Percentiles rank a stretch among this genome's conserved stretches.
Evolutionary conservation across 192 early-diverging fungal genomes (phyloP).

Genomic region (Coemansia asiatica): DNA sequence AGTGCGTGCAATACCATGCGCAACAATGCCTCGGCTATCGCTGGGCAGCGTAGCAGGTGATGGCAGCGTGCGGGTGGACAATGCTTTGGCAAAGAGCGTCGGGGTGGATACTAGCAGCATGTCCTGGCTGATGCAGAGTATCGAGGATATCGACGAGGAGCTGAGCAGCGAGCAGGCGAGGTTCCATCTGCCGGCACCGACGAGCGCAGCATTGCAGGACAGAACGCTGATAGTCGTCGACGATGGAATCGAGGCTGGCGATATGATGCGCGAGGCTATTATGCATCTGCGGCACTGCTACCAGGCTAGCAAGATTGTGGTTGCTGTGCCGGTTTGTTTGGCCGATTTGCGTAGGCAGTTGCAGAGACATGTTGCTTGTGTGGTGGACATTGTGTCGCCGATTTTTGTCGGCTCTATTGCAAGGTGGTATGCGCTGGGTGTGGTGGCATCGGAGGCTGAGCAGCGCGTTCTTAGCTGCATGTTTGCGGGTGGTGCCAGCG

Average conservation of each 20-base stretch:
- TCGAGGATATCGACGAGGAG: conserved; percentile 17
- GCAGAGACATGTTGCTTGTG: conserved; percentile 31
- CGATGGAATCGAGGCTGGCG: conserved; percentile 53
- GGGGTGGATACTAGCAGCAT: conserved; percentile 12
- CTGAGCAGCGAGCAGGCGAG: conserved; percentile 28
- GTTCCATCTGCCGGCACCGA: conserved; percentile 17
- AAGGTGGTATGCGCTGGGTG: conserved; percentile 39
- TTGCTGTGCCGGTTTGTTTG: conserved; percentile 53
- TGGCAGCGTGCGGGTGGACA: conserved; percentile 51
- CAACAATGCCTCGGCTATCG: conserved; percentile 39
- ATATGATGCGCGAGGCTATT: conserved; percentile 54
- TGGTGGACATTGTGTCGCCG: conserved; percentile 51
- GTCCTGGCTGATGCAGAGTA: conserved; percentile 13
- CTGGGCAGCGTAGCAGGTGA: conserved; percentile 55
- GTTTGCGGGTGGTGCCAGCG: conserved; percentile 19
- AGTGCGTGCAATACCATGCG: conserved; percentile 39
- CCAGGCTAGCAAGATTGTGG: conserved; percentile 27
- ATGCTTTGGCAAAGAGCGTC: conserved; percentile 33
- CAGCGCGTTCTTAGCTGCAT: conserved; percentile 20
- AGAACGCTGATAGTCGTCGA: conserved; percentile 51
- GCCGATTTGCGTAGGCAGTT: conserved; percentile 52
- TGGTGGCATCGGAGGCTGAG: conserved; percentile 24
- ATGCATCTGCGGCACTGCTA: conserved; percentile 48
- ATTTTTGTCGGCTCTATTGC: conserved; percentile 38
- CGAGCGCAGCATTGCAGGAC: conserved; percentile 8